Conservation (phyloP, 176 grass and related monocot genomes). For the Triticum urartu region DNA sequence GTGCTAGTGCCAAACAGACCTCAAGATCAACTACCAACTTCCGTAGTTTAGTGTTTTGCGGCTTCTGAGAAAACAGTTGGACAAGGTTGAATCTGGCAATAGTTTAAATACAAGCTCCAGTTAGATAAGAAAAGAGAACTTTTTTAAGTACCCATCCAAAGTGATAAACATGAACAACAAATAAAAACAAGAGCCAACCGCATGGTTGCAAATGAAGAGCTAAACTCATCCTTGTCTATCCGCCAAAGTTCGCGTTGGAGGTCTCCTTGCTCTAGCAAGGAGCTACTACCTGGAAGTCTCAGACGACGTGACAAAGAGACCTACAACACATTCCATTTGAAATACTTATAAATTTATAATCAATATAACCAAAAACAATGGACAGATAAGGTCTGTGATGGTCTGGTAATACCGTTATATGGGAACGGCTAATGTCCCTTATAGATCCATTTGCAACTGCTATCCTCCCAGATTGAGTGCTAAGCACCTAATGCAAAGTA, state of each 20-base stretch:
- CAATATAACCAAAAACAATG: constrained; percentile 26
- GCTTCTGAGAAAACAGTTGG: constrained; percentile 76
- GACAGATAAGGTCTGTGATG: constrained; percentile 4
- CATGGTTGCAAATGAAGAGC: constrained; percentile 89
- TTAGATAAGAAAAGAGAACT: constrained; percentile 25
- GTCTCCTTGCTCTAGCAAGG: constrained; percentile 53
- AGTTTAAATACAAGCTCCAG: constrained; percentile 24
- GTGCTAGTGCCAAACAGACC: constrained; percentile 39
- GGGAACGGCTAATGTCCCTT: constrained; percentile 63
- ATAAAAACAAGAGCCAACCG: constrained; percentile 51
- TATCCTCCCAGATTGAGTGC: constrained; percentile 71
- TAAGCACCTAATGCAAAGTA: constrained; percentile 66
- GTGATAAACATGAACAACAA: background rate
- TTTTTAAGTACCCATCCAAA: constrained; percentile 1
- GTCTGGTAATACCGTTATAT: constrained; percentile 63
- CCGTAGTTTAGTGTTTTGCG: constrained; percentile 54
- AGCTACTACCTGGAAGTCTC: constrained; percentile 67
- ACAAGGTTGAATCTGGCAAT: constrained; percentile 70
- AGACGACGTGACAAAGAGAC: constrained; percentile 77
- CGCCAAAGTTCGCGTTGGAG: constrained; percentile 68
- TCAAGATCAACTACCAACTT: constrained; percentile 87
- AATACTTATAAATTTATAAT: constrained; percentile 32
- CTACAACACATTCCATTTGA: constrained; percentile 38
- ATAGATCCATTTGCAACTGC: constrained; percentile 83
- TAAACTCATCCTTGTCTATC: constrained; percentile 84